Conservation (phyloP, 305 asterid species). For the Fraxinus nigra region DNA sequence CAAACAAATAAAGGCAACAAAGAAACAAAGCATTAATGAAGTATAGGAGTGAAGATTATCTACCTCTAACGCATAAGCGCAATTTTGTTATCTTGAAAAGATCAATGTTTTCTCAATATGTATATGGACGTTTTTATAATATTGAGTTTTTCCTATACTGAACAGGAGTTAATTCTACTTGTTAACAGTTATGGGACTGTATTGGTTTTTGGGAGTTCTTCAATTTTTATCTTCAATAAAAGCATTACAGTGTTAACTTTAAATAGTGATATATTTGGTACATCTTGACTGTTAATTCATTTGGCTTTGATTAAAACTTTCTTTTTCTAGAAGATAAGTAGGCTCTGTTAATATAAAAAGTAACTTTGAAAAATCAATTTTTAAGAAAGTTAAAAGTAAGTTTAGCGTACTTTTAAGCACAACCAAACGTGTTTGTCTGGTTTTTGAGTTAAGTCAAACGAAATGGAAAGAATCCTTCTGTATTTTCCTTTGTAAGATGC, state of each 20-base stretch:
- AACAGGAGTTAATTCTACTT: not conserved
- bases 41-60: not conserved
- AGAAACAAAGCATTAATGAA: not conserved
- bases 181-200: not conserved
- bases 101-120: not conserved
- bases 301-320: not conserved
- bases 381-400: not conserved
- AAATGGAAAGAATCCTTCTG: not conserved
- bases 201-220: not conserved
- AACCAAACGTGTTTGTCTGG: not conserved
- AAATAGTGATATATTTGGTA: not conserved
- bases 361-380: not conserved
- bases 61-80: not conserved
- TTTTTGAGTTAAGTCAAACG: not conserved
- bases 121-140: not conserved
- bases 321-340: not conserved
- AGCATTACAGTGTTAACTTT: not conserved
- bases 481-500: not conserved
- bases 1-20: not conserved
- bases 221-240: not conserved
- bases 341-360: too few species aligned
- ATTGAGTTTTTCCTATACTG: not conserved
- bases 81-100: not conserved
- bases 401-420: not conserved
- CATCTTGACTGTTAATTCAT: not conserved